A percentile compares a stretch with the other conserved stretches of the same genome.
These are phyloP conservation scores for Mitragyna speciosa DNA, from an alignment of 257 asterid genomes.

Conservation along the genomic window DNA sequence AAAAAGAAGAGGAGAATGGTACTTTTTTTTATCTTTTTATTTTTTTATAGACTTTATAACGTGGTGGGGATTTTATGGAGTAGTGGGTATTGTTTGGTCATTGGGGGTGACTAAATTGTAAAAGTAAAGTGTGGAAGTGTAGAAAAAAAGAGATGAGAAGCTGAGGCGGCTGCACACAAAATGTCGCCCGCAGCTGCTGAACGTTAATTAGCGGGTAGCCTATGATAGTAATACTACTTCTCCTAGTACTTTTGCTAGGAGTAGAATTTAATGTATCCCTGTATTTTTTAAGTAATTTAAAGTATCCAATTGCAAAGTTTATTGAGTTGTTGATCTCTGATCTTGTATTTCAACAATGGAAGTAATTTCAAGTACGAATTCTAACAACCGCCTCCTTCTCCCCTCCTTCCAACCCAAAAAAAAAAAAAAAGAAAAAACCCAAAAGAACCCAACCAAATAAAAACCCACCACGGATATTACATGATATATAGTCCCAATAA, in stretches of 20 bases:
- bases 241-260: neutral
- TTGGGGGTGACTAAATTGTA: conserved; percentile 8
- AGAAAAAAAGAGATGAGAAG: conserved; percentile 24
- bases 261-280: neutral
- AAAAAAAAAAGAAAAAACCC: too few relatives aligned
- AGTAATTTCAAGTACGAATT: neutral
- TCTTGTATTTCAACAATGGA: neutral
- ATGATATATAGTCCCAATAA: too few relatives aligned
- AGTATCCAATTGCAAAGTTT: neutral
- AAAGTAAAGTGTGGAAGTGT: neutral
- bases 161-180: conserved; percentile 79
- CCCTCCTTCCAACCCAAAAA: too few relatives aligned
- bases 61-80: neutral
- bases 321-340: neutral
- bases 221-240: neutral
- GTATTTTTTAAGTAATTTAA: conserved; percentile 2
- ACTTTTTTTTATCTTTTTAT: too few relatives aligned
- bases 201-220: neutral
- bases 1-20: too few relatives aligned
- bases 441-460: too few relatives aligned
- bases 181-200: conserved; percentile 78
- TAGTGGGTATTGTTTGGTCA: conserved; percentile 15
- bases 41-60: conserved; percentile 11
- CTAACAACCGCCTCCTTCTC: too few relatives aligned
- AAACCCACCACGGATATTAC: too few relatives aligned